Evolutionary conservation across 129 eudicot species (phyloP).

Genomic region (Arctium lappa): DNA sequence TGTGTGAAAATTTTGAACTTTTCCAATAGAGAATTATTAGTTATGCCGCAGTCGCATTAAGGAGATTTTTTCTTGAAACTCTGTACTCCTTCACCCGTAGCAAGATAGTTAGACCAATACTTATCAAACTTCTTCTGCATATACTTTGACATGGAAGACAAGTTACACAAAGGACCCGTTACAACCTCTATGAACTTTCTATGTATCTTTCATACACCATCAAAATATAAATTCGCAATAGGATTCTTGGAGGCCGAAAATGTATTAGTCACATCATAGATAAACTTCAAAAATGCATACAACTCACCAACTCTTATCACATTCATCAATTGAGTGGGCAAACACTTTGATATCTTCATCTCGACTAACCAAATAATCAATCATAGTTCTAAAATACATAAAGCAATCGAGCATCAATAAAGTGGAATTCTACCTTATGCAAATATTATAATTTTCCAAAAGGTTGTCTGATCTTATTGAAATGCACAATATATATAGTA

Average conservation of each 20-base stretch:
- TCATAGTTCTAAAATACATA: not conserved
- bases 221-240: too few relatives aligned
- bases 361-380: not conserved
- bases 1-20: too few relatives aligned
- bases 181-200: not conserved
- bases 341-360: not conserved
- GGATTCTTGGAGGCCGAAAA: not conserved
- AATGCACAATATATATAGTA: too few relatives aligned
- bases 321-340: not conserved
- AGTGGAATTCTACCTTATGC: not conserved
- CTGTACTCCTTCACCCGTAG: too few relatives aligned
- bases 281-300: not conserved
- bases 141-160: not conserved
- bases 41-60: too few relatives aligned
- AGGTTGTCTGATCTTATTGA: too few relatives aligned
- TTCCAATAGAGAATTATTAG: too few relatives aligned
- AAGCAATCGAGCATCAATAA: not conserved
- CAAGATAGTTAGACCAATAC: too few relatives aligned
- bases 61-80: too few relatives aligned
- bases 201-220: too few relatives aligned
- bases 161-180: not conserved
- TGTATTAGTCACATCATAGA: not conserved
- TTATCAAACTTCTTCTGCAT: not conserved
- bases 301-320: not conserved
- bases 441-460: too few relatives aligned